Percentiles rank a stretch among this genome's conserved stretches.
phyloP scores from a whole-genome alignment of 1,284 basidiomycete species.

The Anthracocystis panici-leucophaei region DNA sequence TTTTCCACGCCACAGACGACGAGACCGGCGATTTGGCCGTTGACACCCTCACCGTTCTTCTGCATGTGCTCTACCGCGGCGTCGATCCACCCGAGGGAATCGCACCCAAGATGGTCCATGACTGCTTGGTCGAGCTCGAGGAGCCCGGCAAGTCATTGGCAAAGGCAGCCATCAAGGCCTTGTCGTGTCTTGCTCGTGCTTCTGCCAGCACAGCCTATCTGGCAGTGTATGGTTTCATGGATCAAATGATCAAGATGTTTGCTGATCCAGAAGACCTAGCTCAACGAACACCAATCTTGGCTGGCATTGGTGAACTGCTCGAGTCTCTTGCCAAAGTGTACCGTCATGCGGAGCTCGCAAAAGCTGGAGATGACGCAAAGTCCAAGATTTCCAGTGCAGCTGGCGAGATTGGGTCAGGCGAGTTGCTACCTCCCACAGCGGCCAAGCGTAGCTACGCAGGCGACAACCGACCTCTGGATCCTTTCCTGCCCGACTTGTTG shows the following conservation, averaged over 20 bases:
- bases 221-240: slow-evolving; percentile 53
- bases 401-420: slow-evolving; percentile 30
- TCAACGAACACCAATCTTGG: slow-evolving; percentile 79
- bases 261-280: slow-evolving; percentile 81
- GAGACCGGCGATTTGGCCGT: slow-evolving; percentile 55
- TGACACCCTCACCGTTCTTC: slow-evolving; percentile 53
- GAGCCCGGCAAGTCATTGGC: slow-evolving; percentile 63
- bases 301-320: slow-evolving; percentile 59
- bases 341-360: slow-evolving; percentile 24
- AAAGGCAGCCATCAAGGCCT: slow-evolving; percentile 50
- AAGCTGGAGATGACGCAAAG: slow-evolving; percentile 12
- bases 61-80: slow-evolving; percentile 60
- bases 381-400: background rate
- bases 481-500: slow-evolving; percentile 55
- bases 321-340: slow-evolving; percentile 55
- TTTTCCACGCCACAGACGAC: slow-evolving; percentile 68
- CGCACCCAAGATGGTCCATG: slow-evolving; percentile 60
- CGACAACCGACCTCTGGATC: slow-evolving; percentile 58
- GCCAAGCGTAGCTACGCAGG: slow-evolving; percentile 42
- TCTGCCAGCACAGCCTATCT: slow-evolving; percentile 44
- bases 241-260: slow-evolving; percentile 74
- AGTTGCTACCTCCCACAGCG: slow-evolving; percentile 27
- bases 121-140: slow-evolving; percentile 56
- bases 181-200: slow-evolving; percentile 54
- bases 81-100: slow-evolving; percentile 58